Evolutionary conservation across 2,329 filamentous ascomycete genomes (phyloP).

Genomic region (Trichoderma oligosporum): DNA sequence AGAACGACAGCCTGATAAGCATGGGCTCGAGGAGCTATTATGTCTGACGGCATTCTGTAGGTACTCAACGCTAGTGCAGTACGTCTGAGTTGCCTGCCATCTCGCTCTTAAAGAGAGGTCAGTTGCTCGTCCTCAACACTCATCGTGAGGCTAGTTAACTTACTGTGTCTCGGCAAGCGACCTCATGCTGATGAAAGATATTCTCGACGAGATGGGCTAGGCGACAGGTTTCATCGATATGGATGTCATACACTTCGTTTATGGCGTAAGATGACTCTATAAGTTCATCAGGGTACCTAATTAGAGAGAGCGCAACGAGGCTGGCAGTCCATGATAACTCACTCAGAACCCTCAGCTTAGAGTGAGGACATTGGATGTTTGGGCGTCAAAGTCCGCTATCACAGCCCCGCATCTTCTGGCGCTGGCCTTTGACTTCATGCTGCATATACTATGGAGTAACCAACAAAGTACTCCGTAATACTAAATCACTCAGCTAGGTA

Average conservation of each 20-base stretch:
- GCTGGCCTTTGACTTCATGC: background rate
- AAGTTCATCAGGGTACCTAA: background rate
- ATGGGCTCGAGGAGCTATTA: slow-evolving; percentile 58
- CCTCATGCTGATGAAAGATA: slow-evolving; percentile 31
- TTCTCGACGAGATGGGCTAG: background rate
- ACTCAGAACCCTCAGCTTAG: background rate
- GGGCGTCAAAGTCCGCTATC: background rate
- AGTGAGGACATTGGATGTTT: background rate
- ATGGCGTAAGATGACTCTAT: background rate
- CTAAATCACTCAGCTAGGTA: no score
- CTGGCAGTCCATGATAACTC: background rate
- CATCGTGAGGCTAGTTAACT: slow-evolving; percentile 19
- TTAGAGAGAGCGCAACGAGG: background rate
- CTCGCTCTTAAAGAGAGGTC: slow-evolving; percentile 47
- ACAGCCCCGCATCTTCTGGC: slow-evolving; percentile 6
- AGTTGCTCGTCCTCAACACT: background rate
- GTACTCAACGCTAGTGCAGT: slow-evolving; percentile 55
- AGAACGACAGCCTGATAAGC: slow-evolving; percentile 71
- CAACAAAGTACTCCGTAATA: no score
- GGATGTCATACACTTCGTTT: background rate
- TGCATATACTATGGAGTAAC: no score
- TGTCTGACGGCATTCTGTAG: slow-evolving; percentile 62
- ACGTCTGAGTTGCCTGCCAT: slow-evolving; percentile 62
- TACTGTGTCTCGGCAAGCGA: slow-evolving; percentile 39
- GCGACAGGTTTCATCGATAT: background rate